These are phyloP conservation scores for Lagerstroemia speciosa DNA, from an alignment of 345 rosid genomes.

Conservation along the genomic window DNA sequence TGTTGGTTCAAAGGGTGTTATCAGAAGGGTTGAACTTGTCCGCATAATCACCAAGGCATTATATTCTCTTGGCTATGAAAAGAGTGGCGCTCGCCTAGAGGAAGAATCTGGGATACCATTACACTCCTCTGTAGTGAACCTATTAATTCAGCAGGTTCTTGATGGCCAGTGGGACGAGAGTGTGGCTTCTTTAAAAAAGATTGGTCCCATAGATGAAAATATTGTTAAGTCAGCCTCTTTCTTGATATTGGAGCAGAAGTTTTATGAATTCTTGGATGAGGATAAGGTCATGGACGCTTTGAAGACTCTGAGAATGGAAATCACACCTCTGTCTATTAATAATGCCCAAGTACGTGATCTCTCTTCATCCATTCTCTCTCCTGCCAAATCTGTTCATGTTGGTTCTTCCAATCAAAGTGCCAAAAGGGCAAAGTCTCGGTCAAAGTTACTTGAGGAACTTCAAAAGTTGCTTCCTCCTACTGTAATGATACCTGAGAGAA, in stretches of 20 bases:
- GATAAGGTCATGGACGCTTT: conserved; percentile 45
- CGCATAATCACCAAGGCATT: conserved; percentile 47
- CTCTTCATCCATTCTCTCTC: conserved; percentile 32
- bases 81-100: conserved; percentile 51
- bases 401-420: conserved; percentile 21
- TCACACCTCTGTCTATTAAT: conserved; percentile 39
- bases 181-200: conserved; percentile 29
- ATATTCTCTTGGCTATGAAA: conserved; percentile 50
- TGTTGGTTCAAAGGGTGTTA: conserved; percentile 53
- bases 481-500: conserved; percentile 44
- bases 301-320: conserved; percentile 56
- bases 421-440: conserved; percentile 29
- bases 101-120: conserved; percentile 59
- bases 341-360: conserved; percentile 36
- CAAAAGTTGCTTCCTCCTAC: conserved; percentile 48
- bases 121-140: conserved; percentile 32
- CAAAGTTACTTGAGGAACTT: conserved; percentile 43
- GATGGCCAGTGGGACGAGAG: conserved; percentile 56
- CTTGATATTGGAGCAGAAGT: conserved; percentile 54
- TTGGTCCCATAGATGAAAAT: conserved; percentile 34
- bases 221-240: conserved; percentile 43
- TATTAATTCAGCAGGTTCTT: conserved; percentile 35
- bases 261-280: conserved; percentile 36
- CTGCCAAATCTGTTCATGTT: conserved; percentile 14
- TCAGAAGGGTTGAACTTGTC: conserved; percentile 50